Conservation (phyloP, 768 basidiomycete species). For the Boletus rubroflammeus region DNA sequence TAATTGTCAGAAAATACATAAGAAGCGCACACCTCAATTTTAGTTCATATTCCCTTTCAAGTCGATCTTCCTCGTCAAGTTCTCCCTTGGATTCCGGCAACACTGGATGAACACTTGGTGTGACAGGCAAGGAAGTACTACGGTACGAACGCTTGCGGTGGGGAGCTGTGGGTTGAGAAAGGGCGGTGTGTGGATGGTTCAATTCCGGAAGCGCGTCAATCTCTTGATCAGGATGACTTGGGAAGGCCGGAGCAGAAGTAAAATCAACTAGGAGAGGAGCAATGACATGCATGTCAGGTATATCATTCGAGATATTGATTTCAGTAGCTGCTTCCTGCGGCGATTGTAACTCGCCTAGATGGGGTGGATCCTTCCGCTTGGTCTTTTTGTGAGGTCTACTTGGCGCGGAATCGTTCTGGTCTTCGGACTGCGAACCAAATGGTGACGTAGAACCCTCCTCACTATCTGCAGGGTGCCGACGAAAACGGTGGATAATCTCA, state of each 20-base stretch:
- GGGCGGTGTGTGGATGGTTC: neutral
- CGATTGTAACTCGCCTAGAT: conserved; percentile 21
- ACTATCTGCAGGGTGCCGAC: conserved; percentile 37
- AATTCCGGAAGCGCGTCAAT: neutral
- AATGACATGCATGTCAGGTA: conserved; percentile 2
- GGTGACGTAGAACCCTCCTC: conserved; percentile 48
- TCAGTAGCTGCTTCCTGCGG: conserved; percentile 15
- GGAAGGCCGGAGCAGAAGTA: neutral
- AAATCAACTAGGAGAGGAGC: conserved; percentile 6
- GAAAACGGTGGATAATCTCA: conserved; percentile 35
- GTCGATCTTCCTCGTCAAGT: conserved; percentile 45
- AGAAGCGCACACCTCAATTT: conserved; percentile 21
- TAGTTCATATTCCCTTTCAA: conserved; percentile 53
- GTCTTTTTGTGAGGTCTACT: conserved; percentile 9
- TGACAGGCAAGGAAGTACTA: conserved; percentile 36
- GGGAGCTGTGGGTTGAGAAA: neutral
- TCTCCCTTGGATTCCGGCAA: conserved; percentile 36
- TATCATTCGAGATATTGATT: conserved; percentile 3
- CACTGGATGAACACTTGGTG: conserved; percentile 22
- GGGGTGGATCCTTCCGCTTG: conserved; percentile 23
- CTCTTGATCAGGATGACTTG: conserved; percentile 5
- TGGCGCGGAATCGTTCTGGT: conserved; percentile 28
- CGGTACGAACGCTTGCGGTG: conserved; percentile 19
- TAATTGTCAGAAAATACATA: neutral
- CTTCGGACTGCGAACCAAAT: conserved; percentile 45